Base-by-base conservation (phyloP, 2,329 filamentous ascomycete species). In the Rhexocercosporidium sp. region DNA sequence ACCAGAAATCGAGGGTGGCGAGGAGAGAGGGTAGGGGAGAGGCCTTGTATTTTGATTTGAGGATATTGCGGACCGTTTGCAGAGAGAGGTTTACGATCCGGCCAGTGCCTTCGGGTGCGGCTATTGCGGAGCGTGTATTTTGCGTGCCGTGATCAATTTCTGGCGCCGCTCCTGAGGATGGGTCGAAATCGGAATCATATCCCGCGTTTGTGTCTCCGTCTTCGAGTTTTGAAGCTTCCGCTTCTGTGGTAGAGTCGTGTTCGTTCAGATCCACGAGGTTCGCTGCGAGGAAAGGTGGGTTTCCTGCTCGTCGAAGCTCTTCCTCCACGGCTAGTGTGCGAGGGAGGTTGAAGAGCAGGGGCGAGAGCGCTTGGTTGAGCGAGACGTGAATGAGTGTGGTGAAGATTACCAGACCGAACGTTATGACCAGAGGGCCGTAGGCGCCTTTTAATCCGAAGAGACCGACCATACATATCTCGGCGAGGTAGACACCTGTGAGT, bases 401-500 rank as follows among this genome's bases (percentile, higher is more conserved):
- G 75, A 87, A 84, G 64, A 89, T 75, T 39, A 87, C 74, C 68
- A 86, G 82, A 66, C 88, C 80, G 67, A 89, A 82, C 81, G 86
- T 87, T 39, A 89, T 77, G 47, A 88, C 79, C 68, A 89, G 70
- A 0, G 87, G 87, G 1, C 86, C 86, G 57, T 85, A 75, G 1
- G 81, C 81, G 8, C 81, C 78, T 46, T 79, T 82, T 68, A 90
- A 85, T 37, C 83, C 85, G 74, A 91, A 89, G 11, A 91, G 82
- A 59, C 88, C 88, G 68, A 90, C 85, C 47, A 91, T 77, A 73
- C 87, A 89, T 41, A 88, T 78, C 68, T 89, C 84, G 1, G 85
- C 82, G 41, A 91, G 80, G 75, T 92, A 91, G 67, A 89, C 81
- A 46, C 89, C 88, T 9, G 87, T 85, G 18, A 89, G 84, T 31